Conservation (phyloP, 164 flowering plant genomes). For the Vitis rotundifolia region DNA sequence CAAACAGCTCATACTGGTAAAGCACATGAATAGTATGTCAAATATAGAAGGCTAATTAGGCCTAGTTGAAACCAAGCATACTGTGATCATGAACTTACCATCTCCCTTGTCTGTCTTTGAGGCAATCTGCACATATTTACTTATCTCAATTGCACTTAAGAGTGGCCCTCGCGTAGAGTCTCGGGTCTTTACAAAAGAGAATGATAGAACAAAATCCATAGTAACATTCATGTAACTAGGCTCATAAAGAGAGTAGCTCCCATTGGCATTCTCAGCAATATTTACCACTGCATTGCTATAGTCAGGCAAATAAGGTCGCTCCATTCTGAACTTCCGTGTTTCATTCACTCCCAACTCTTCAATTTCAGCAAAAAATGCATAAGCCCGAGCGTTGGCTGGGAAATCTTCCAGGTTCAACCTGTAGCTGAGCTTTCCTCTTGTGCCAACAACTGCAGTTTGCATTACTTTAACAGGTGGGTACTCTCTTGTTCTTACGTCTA, state of each 20-base stretch:
- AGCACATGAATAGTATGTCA: neutral
- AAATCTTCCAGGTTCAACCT: constrained; percentile 85
- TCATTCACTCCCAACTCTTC: constrained; percentile 70
- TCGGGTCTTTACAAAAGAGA: constrained; percentile 68
- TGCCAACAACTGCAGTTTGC: constrained; percentile 96
- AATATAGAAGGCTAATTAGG: neutral
- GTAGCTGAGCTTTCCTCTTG: constrained; percentile 69
- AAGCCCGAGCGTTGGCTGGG: constrained; percentile 93
- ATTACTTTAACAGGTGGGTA: constrained; percentile 94
- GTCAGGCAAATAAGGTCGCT: constrained; percentile 63
- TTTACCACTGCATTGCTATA: constrained; percentile 82
- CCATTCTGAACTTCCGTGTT: constrained; percentile 73
- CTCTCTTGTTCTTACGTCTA: constrained; percentile 63
- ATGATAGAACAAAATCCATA: constrained; percentile 71
- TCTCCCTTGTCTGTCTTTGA: constrained; percentile 63
- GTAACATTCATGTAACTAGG: constrained; percentile 91
- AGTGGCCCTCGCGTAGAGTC: constrained; percentile 94
- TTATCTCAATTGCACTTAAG: constrained; percentile 84
- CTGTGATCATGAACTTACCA: constrained; percentile 43
- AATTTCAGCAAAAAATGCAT: constrained; percentile 90
- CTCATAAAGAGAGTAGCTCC: constrained; percentile 83
- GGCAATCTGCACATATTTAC: constrained; percentile 67
- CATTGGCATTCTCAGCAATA: constrained; percentile 88
- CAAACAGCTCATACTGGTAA: constrained; percentile 18
- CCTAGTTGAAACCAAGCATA: constrained; percentile 1